These are phyloP conservation scores for Sarocladiaceae sp. DNA, from an alignment of 2,329 filamentous ascomycete species.

Conservation along the genomic window DNA sequence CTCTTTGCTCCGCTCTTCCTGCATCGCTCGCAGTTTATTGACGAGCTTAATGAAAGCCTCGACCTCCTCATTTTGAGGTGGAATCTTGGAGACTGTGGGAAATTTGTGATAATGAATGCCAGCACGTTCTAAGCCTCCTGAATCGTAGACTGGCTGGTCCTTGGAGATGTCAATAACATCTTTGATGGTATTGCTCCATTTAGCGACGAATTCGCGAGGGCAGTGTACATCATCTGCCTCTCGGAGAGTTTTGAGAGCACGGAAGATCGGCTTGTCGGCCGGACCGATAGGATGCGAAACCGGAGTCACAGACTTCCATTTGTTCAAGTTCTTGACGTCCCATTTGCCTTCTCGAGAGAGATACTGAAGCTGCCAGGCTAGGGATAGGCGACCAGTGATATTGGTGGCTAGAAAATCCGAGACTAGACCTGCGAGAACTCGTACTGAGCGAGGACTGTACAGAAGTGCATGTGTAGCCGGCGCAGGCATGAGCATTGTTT, in stretches of 20 bases:
- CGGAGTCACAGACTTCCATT: constrained; percentile 78
- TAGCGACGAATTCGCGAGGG: constrained; percentile 64
- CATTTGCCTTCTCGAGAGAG: constrained; percentile 89
- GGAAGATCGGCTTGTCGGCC: constrained; percentile 56
- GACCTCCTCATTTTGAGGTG: constrained; percentile 58
- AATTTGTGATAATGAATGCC: constrained; percentile 79
- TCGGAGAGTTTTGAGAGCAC: constrained; percentile 88
- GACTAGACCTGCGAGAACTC: constrained; percentile 74
- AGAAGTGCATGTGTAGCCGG: constrained; percentile 82
- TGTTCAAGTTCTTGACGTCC: constrained; percentile 94
- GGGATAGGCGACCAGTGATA: constrained; percentile 71
- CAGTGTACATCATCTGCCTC: constrained; percentile 83
- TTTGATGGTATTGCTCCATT: constrained; percentile 64
- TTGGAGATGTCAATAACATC: constrained; percentile 89
- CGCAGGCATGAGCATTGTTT: constrained; percentile 65
- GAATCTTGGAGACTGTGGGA: constrained; percentile 87
- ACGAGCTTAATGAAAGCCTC: constrained; percentile 50
- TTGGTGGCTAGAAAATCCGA: constrained; percentile 74
- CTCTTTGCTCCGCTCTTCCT: constrained; percentile 30
- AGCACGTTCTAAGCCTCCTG: constrained; percentile 60
- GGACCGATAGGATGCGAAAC: constrained; percentile 72
- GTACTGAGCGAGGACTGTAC: constrained; percentile 72
- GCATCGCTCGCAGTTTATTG: constrained; percentile 55
- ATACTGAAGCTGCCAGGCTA: constrained; percentile 88
- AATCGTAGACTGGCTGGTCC: constrained; percentile 85